Base-by-base conservation (phyloP, 768 basidiomycete species). In the Vararia minispora region DNA sequence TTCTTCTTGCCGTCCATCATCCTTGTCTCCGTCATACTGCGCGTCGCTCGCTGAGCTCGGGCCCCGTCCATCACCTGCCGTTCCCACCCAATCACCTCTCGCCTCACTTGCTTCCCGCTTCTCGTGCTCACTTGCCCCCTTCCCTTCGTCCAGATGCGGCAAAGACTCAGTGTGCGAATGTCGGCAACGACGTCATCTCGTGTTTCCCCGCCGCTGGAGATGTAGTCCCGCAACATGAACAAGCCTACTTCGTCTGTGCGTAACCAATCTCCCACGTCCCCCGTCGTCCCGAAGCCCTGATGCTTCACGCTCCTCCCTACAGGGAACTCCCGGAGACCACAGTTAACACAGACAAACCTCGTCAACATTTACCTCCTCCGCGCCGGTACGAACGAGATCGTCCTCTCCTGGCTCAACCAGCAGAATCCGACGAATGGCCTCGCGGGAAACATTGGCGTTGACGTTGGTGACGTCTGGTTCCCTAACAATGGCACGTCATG, bases 301-400 rank as follows among this genome's bases (percentile, higher is more conserved):
- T 50, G 42, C 45, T 37, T 37, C 55, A 36, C 36, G 17, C 33
- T 13, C 6, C 40, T 42, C n/a, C n/a, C 39, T 45, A 33, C 56
- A 86, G 83, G 84, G 84, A 88, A 89, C 52, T 79, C 75, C 44
- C 66, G 68, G 40, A 66, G 75, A 25, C 83, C 85, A 6, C 66
- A 76, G 43, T 64, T 81, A 35, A 69, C 68, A 26, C 79, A 80
- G 58, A 64, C 55, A 23, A 71, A 76, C 47, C 47, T 54, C 14
- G 83, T 90, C 52, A 69, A 90, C 57, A 63, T 90, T 46, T 88
- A 72, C 61, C 79, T 91, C 37, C 79, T 74, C 57, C 76, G 76
- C 42, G 87, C 70, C 20, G 83, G 86, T 52, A 75, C 80, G 5
- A 64, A 65, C 29, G 20, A 61, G 25, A 60, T 66, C 45, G 61